These are phyloP conservation scores for Zygotorulaspora chibaensis DNA, from an alignment of 805 yeast genomes.

Conservation along the genomic window DNA sequence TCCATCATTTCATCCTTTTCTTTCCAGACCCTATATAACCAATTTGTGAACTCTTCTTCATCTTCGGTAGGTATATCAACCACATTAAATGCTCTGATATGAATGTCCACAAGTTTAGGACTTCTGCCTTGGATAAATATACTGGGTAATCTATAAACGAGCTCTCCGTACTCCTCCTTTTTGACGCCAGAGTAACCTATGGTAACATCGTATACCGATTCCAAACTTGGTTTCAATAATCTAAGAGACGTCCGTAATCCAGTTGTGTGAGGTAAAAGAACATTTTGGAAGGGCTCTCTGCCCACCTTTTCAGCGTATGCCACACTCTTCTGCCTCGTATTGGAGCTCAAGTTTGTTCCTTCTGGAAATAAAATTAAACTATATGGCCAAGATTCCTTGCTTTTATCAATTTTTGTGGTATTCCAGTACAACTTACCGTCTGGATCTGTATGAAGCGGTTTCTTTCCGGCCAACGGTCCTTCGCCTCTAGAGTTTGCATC, in stretches of 20 bases:
- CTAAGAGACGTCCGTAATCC: constrained; percentile 69
- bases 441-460: constrained; percentile 24
- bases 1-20: constrained; percentile 73
- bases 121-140: constrained; percentile 67
- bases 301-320: constrained; percentile 52
- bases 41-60: constrained; percentile 58
- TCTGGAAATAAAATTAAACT: constrained; percentile 85
- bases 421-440: constrained; percentile 30
- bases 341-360: constrained; percentile 78
- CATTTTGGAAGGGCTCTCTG: constrained; percentile 50
- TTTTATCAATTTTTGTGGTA: constrained; percentile 8
- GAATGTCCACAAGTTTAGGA: constrained; percentile 62
- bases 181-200: constrained; percentile 73
- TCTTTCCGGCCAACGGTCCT: constrained; percentile 46
- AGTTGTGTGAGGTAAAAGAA: constrained; percentile 75
- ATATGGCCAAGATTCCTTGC: constrained; percentile 45
- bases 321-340: constrained; percentile 56
- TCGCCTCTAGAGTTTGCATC: constrained; percentile 57
- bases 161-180: constrained; percentile 68
- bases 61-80: constrained; percentile 60
- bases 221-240: constrained; percentile 49
- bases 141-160: constrained; percentile 57
- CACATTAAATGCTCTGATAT: constrained; percentile 55
- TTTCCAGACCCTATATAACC: constrained; percentile 73
- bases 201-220: constrained; percentile 73